Evolutionary conservation across 2,329 filamentous ascomycete genomes (phyloP).

Genomic region (Xylariaceae sp.): DNA sequence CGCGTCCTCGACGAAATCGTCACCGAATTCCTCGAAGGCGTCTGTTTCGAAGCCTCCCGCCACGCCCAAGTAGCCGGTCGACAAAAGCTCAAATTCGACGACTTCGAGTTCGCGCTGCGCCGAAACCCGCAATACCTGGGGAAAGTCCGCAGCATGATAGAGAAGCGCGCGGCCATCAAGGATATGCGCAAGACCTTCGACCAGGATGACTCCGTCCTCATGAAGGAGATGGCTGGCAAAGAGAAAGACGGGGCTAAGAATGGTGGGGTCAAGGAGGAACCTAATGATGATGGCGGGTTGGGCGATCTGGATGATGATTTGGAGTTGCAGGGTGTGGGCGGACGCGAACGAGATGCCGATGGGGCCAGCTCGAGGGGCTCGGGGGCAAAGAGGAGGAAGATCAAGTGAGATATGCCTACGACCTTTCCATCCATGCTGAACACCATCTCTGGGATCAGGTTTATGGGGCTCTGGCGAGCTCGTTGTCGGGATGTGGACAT

Average conservation of each 20-base stretch:
- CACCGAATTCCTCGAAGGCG: slow-evolving; percentile 93
- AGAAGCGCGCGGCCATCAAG: slow-evolving; percentile 84
- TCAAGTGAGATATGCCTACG: neutral
- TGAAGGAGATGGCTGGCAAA: slow-evolving; percentile 22
- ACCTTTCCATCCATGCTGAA: too few relatives aligned
- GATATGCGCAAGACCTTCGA: slow-evolving; percentile 74
- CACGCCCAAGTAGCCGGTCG: slow-evolving; percentile 82
- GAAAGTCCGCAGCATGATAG: slow-evolving; percentile 83
- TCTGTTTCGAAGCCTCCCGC: slow-evolving; percentile 84
- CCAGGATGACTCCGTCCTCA: slow-evolving; percentile 60
- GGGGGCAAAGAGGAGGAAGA: slow-evolving; percentile 28
- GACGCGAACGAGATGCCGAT: neutral
- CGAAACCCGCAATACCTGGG: slow-evolving; percentile 83
- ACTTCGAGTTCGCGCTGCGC: slow-evolving; percentile 92
- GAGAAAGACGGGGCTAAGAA: slow-evolving; percentile 6
- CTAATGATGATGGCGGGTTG: slow-evolving; percentile 33
- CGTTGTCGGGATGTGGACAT: too few relatives aligned
- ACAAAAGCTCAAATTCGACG: slow-evolving; percentile 96
- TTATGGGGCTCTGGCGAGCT: neutral
- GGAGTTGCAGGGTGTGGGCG: slow-evolving; percentile 19
- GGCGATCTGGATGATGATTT: slow-evolving; percentile 35
- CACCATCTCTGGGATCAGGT: neutral
- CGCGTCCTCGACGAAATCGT: slow-evolving; percentile 91
- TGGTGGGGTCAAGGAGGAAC: neutral
- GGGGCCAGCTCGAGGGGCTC: slow-evolving; percentile 23